Evolutionary conservation across 345 rosid genomes (phyloP), one percentile per base, ranked within the genome.

Genomic region (Populus nigra): DNA sequence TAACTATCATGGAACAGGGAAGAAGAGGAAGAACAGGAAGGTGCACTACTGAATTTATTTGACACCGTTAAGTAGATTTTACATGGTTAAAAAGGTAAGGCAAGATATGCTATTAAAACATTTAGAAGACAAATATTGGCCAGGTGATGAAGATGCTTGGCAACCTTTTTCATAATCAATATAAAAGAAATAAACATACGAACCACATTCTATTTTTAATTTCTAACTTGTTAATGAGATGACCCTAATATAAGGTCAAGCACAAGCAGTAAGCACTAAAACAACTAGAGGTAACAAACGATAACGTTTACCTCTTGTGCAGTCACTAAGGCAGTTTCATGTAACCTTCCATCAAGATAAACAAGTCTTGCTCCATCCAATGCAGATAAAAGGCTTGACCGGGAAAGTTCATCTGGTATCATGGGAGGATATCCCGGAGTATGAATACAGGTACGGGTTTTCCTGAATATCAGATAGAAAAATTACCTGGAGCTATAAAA

Each of bases 381-480:
- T 62, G 93, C 96, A 66, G 92, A 84, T 76, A 72, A 66, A 76
- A 93, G 79, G 55, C 71, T 79, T 72, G 89, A 77, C 2, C 71
- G 80, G 67, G 90, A 74, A 76, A 95, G 87, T 33, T 92, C 98
- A 62, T 83, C 85, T 1, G 91, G 91, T 73, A 63, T 72, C 91
- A 93, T 83, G 50, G 87, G 91, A 72, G 98, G 99, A 65, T 82
- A 39, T 74, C 97, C 99, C 38, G 94, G 91, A 31, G 97, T 91
- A 72, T 93, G 93, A 74, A 93, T 95, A 83, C 98, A 95, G 38
- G 99, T 95, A 9, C 99, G 97, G 25, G 97, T 95, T 83, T 90
- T 88, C 88, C 99, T 95, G 87, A 63, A 85, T 76, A 72, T 59
- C 20, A 68, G n/a, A 69, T 73, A 45, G 7, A 38, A 59, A 66